Evolutionary conservation across 441 rosid species (phyloP).

Genomic region (Populus trichocarpa): DNA sequence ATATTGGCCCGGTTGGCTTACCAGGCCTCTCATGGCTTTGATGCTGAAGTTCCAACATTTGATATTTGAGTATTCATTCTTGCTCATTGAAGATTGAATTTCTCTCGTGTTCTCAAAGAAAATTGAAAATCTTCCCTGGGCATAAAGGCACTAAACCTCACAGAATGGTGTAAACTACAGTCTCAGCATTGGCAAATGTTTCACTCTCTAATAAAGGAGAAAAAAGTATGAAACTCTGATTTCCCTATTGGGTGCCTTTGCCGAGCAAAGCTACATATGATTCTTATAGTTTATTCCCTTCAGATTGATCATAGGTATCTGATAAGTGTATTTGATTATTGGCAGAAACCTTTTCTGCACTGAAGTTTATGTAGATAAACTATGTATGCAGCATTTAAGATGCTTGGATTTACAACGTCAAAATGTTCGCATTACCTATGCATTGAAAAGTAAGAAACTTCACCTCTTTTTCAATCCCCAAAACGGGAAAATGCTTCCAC

Average conservation of each 20-base stretch:
- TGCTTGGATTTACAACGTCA: too few species aligned
- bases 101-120: background rate
- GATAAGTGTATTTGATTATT: too few species aligned
- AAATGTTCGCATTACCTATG: too few species aligned
- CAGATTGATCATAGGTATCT: too few species aligned
- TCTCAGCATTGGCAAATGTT: background rate
- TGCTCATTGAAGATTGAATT: background rate
- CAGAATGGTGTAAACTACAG: background rate
- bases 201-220: background rate
- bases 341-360: too few species aligned
- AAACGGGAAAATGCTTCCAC: too few species aligned
- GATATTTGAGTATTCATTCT: conserved; percentile 32
- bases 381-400: too few species aligned
- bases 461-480: too few species aligned
- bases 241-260: background rate
- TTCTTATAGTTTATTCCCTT: background rate
- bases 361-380: too few species aligned
- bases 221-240: background rate
- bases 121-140: background rate
- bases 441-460: too few species aligned
- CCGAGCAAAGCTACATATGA: background rate
- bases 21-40: conserved; percentile 47
- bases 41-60: conserved; percentile 63
- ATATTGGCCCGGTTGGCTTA: conserved; percentile 48
- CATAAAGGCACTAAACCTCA: background rate